A percentile compares a stretch with the other conserved stretches of the same genome.
Conservation (phyloP, 139 green algal species). For the Micractinium sp. region DNA sequence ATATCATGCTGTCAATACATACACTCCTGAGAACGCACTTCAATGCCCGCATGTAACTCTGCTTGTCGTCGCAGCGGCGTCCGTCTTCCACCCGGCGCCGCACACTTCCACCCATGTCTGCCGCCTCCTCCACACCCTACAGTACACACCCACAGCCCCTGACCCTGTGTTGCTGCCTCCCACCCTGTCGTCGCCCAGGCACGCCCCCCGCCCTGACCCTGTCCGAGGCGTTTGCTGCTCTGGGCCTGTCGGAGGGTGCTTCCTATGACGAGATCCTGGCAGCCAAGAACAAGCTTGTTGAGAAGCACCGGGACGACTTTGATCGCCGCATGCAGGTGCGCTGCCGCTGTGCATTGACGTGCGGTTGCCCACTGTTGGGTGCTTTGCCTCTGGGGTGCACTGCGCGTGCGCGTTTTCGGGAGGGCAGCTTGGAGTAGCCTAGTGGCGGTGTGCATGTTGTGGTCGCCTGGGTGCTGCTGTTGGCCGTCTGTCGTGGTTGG, state of each 20-base stretch:
- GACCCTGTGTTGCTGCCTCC: background rate
- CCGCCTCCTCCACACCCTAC: background rate
- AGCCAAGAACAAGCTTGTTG: slow-evolving; percentile 67
- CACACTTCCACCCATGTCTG: background rate
- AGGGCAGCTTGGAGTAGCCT: too few species aligned
- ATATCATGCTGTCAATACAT: too few species aligned
- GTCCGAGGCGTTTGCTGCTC: slow-evolving; percentile 51
- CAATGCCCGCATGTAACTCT: too few species aligned
- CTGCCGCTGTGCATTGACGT: too few species aligned
- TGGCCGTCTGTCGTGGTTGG: too few species aligned
- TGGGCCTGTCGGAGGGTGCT: slow-evolving; percentile 46
- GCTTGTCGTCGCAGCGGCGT: background rate
- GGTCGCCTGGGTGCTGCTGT: too few species aligned
- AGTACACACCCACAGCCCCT: background rate
- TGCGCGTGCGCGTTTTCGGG: too few species aligned
- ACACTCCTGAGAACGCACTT: too few species aligned
- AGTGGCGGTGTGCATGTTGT: too few species aligned
- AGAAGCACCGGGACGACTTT: background rate
- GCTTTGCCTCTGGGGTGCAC: too few species aligned
- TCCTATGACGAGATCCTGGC: slow-evolving; percentile 65
- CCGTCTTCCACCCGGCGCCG: background rate
- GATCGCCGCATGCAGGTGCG: background rate
- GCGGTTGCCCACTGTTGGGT: background rate
- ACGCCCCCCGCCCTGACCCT: slow-evolving; percentile 34
- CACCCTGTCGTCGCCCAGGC: background rate